Evolutionary conservation across 768 basidiomycete genomes (phyloP).

Genomic region (Calocybe gangraenosa): DNA sequence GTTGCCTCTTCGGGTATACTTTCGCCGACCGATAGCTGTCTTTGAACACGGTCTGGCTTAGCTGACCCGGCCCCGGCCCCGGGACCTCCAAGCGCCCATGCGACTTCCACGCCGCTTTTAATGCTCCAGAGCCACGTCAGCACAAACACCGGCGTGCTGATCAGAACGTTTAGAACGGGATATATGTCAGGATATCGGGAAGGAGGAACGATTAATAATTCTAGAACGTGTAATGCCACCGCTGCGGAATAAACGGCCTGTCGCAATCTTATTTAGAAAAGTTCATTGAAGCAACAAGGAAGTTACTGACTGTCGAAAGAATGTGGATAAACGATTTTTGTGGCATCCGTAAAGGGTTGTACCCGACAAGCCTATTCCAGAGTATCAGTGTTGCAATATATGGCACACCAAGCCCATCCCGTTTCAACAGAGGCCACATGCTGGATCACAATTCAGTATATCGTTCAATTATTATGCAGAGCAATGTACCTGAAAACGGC

Average conservation of each 20-base stretch:
- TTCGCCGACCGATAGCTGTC: slow-evolving; percentile 8
- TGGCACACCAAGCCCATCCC: slow-evolving; percentile 73
- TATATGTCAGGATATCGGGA: slow-evolving; percentile 81
- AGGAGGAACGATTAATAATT: slow-evolving; percentile 60
- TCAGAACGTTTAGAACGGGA: slow-evolving; percentile 77
- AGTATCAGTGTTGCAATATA: slow-evolving; percentile 63
- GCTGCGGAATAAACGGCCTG: slow-evolving; percentile 56
- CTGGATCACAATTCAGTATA: slow-evolving; percentile 31
- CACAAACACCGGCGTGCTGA: slow-evolving; percentile 77
- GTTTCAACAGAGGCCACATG: slow-evolving; percentile 88
- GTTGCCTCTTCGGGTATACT: slow-evolving; percentile 2
- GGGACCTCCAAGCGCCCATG: slow-evolving; percentile 73
- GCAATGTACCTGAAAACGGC: slow-evolving; percentile 77
- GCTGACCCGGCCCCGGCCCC: slow-evolving; percentile 12
- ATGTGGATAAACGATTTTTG: slow-evolving; percentile 47
- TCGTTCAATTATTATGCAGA: too few species aligned
- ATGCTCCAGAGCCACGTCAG: slow-evolving; percentile 90
- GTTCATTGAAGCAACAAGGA: slow-evolving; percentile 1
- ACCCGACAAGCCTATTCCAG: slow-evolving; percentile 84
- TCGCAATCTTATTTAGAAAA: slow-evolving; percentile 7
- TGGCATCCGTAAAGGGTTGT: slow-evolving; percentile 55
- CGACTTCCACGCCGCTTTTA: slow-evolving; percentile 71
- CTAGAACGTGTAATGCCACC: slow-evolving; percentile 56
- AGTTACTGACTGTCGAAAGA: slow-evolving; percentile 45
- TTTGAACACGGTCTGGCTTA: slow-evolving; percentile 5